Conservation (phyloP, 768 basidiomycete genomes). For the Amanita exitialis region DNA sequence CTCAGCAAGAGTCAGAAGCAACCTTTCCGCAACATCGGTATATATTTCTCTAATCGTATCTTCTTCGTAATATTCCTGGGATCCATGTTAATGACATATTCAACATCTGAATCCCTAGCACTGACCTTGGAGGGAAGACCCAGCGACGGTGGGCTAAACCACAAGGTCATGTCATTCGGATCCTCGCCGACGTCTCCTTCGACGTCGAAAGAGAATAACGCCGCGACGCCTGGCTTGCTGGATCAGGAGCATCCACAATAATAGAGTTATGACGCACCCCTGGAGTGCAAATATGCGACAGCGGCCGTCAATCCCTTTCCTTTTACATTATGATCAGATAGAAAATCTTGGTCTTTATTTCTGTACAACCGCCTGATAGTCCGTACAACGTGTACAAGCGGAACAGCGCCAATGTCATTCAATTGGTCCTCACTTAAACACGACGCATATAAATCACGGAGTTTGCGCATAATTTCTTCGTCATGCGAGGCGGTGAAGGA, state of each 20-base stretch:
- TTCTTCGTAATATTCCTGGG: conserved; percentile 86
- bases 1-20: conserved; percentile 51
- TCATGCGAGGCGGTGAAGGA: conserved; percentile 32
- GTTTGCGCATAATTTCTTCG: conserved; percentile 48
- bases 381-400: conserved; percentile 58
- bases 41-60: conserved; percentile 61
- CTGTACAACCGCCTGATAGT: conserved; percentile 51
- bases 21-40: conserved; percentile 50
- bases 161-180: conserved; percentile 76
- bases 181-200: conserved; percentile 85
- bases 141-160: conserved; percentile 74
- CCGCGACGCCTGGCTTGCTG: conserved; percentile 50
- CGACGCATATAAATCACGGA: conserved; percentile 64
- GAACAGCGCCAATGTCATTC: conserved; percentile 61
- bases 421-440: conserved; percentile 77
- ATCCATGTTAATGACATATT: neutral
- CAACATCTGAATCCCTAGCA: neutral
- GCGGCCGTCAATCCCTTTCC: conserved; percentile 66
- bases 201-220: conserved; percentile 71
- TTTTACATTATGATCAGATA: conserved; percentile 13
- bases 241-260: neutral
- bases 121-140: conserved; percentile 82
- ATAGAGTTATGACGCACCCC: conserved; percentile 38
- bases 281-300: conserved; percentile 78
- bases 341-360: conserved; percentile 33